Conservation (phyloP, 495 filamentous ascomycete species). For the Neurospora sp. region DNA sequence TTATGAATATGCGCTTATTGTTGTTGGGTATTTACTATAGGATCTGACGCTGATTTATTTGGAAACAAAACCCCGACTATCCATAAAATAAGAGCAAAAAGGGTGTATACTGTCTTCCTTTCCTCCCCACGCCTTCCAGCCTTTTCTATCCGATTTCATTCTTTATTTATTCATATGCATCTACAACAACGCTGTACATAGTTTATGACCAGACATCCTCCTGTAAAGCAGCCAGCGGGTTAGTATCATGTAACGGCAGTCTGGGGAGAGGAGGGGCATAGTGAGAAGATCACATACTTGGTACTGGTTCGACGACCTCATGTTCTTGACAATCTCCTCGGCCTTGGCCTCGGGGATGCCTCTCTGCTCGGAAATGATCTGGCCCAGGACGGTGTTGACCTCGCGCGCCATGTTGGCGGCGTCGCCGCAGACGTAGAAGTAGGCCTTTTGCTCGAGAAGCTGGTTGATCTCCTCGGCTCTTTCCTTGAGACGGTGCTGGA, state of each 20-base stretch:
- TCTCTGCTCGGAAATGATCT: constrained; percentile 77
- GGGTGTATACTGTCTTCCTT: not conserved
- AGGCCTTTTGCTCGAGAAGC: constrained; percentile 75
- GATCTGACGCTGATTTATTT: not conserved
- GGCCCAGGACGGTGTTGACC: constrained; percentile 73
- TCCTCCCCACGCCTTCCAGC: not conserved
- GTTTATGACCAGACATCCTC: constrained; percentile 83
- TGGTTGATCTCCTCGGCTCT: constrained; percentile 76
- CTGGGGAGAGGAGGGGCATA: not conserved
- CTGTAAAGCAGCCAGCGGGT: constrained; percentile 21
- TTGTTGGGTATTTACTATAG: not conserved
- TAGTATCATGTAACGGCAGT: not conserved
- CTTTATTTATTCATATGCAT: not conserved
- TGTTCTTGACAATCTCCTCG: constrained; percentile 92
- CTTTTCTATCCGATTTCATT: not conserved
- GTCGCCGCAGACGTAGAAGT: constrained; percentile 98
- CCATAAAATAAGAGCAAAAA: not conserved
- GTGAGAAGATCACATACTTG: constrained; percentile 49
- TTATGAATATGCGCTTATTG: not conserved
- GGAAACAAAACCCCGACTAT: not conserved
- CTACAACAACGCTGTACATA: not conserved
- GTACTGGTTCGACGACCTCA: constrained; percentile 89
- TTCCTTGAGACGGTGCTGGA: constrained; percentile 86
- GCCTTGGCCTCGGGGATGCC: constrained; percentile 72
- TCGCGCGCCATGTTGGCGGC: constrained; percentile 97